phyloP scores from a whole-genome alignment of 148 eudicot genomes.

The Fagopyrum homotropicum region DNA sequence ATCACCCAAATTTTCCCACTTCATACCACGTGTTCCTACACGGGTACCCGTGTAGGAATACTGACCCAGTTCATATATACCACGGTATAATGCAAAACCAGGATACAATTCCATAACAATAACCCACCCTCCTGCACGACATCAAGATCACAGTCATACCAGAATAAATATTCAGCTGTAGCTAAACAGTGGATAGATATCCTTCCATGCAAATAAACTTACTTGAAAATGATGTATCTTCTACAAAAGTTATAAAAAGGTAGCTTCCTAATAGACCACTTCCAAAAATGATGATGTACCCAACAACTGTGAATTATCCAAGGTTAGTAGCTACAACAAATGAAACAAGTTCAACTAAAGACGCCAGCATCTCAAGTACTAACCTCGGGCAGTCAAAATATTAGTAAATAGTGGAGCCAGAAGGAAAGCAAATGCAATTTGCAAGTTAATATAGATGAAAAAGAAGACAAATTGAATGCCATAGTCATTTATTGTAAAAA shows the following conservation, averaged over 20 bases:
- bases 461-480: slow-evolving; percentile 83
- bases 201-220: slow-evolving; percentile 17
- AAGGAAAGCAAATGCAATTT: slow-evolving; percentile 73
- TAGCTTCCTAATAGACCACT: slow-evolving; percentile 68
- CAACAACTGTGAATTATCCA: slow-evolving; percentile 49
- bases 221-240: slow-evolving; percentile 83
- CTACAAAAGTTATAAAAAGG: slow-evolving; percentile 59
- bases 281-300: slow-evolving; percentile 64
- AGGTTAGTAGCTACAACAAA: slow-evolving; percentile 11
- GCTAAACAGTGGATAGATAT: background rate
- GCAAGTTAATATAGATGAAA: slow-evolving; percentile 77
- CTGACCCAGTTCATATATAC: slow-evolving; percentile 64
- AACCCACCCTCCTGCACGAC: slow-evolving; percentile 60
- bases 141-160: background rate
- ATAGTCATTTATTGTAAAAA: slow-evolving; percentile 63
- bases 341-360: background rate
- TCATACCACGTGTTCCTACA: slow-evolving; percentile 73
- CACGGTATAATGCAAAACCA: slow-evolving; percentile 77
- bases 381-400: slow-evolving; percentile 78
- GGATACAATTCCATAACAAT: slow-evolving; percentile 85
- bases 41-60: slow-evolving; percentile 48
- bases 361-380: slow-evolving; percentile 12
- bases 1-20: slow-evolving; percentile 63
- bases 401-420: slow-evolving; percentile 56
- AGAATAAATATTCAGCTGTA: background rate